Evolutionary conservation across 1,284 basidiomycete species (phyloP).

Genomic region (Trichosporon sp.): DNA sequence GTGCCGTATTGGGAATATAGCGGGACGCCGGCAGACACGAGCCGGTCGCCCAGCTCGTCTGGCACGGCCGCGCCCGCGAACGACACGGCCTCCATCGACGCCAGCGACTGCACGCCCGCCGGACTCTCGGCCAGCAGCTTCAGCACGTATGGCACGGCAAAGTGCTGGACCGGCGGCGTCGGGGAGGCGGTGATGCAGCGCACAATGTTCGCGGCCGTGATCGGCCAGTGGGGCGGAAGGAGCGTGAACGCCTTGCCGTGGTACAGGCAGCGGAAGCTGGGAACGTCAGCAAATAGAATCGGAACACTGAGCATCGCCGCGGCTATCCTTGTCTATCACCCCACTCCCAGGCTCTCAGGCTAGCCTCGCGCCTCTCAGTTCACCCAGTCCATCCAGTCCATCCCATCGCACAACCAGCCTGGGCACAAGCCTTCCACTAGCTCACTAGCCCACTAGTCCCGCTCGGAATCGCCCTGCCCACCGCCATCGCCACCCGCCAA

Average conservation of each 20-base stretch:
- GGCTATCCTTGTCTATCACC: not conserved
- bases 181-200: conserved; percentile 47
- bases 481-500: not conserved
- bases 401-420: no score
- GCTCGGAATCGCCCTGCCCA: not conserved
- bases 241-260: conserved; percentile 60
- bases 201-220: conserved; percentile 62
- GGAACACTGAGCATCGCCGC: no score
- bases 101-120: conserved; percentile 60
- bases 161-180: conserved; percentile 52
- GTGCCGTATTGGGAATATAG: conserved; percentile 64
- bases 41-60: conserved; percentile 63
- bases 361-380: no score
- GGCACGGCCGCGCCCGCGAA: conserved; percentile 55
- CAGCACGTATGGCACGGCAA: conserved; percentile 59
- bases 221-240: conserved; percentile 62
- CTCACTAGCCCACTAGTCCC: no score
- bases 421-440: no score
- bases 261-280: conserved; percentile 57
- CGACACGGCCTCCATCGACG: conserved; percentile 61
- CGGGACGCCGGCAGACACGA: conserved; percentile 62
- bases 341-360: no score
- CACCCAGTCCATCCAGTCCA: no score
- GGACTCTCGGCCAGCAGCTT: conserved; percentile 62
- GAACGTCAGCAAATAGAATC: not conserved